phyloP scores from a whole-genome alignment of 805 yeast genomes.

The Monosporozyma siamensis region DNA sequence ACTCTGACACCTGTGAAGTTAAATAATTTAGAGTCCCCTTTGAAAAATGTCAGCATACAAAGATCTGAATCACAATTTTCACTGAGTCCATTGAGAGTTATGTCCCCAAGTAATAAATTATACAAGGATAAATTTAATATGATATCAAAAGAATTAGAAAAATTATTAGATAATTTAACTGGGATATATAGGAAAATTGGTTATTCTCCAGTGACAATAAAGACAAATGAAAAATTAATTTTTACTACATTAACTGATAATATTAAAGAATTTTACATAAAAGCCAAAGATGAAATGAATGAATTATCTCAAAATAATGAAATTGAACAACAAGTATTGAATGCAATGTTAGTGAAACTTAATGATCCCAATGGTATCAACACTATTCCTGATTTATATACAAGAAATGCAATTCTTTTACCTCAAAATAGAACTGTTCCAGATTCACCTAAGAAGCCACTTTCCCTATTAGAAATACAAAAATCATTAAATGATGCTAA shows the following conservation, averaged over 20 bases:
- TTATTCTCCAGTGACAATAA: constrained; percentile 41
- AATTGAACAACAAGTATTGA: constrained; percentile 21
- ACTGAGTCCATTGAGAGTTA: not conserved
- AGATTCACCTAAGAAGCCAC: constrained; percentile 28
- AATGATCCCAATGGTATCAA: constrained; percentile 32
- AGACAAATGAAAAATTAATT: constrained; percentile 40
- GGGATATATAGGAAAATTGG: constrained; percentile 46
- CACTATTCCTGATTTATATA: constrained; percentile 35
- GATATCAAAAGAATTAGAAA: constrained; percentile 26
- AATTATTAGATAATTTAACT: constrained; percentile 35
- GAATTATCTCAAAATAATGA: constrained; percentile 25
- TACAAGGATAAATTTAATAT: constrained; percentile 27
- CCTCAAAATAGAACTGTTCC: constrained; percentile 19
- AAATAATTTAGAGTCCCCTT: constrained; percentile 15
- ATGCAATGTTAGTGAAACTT: constrained; percentile 26
- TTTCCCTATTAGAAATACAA: constrained; percentile 29
- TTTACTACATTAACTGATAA: constrained; percentile 42
- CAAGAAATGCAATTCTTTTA: constrained; percentile 30
- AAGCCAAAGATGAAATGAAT: constrained; percentile 32
- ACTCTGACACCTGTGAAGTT: constrained; percentile 25
- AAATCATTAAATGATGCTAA: constrained; percentile 28
- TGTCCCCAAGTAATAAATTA: constrained; percentile 7
- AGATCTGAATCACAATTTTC: not conserved
- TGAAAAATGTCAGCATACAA: not conserved
- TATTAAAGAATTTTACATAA: constrained; percentile 34